Percentiles rank a stretch among this genome's conserved stretches.
Conservation (phyloP, 2,329 filamentous ascomycete species). For the Apiospora malaysiana region DNA sequence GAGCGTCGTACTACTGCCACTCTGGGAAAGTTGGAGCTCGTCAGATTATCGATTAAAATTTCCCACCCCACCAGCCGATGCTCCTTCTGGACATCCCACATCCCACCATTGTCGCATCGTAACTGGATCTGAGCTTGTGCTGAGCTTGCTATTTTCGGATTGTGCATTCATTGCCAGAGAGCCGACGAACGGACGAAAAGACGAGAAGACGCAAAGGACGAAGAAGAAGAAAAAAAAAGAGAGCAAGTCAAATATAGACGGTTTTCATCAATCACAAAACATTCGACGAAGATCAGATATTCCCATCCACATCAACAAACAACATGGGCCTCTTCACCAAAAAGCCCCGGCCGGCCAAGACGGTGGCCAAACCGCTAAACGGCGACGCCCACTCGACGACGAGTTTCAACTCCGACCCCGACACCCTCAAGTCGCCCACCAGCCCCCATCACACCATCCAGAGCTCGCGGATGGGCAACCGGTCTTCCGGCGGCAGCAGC, state of each 20-base stretch:
- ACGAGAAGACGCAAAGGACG: neutral
- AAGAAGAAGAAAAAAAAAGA: neutral
- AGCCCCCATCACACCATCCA: slow-evolving; percentile 20
- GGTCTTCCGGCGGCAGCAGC: slow-evolving; percentile 22
- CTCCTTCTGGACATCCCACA: slow-evolving; percentile 9
- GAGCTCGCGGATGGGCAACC: slow-evolving; percentile 20
- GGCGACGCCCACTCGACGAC: slow-evolving; percentile 26
- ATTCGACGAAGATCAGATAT: neutral
- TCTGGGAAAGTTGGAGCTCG: slow-evolving; percentile 1
- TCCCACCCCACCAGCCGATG: slow-evolving; percentile 18
- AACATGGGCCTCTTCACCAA: slow-evolving; percentile 28
- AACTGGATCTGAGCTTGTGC: neutral
- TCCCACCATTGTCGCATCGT: slow-evolving; percentile 12
- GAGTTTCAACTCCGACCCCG: slow-evolving; percentile 24
- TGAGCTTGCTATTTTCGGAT: slow-evolving; percentile 8
- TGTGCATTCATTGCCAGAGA: neutral
- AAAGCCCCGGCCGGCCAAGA: slow-evolving; percentile 26
- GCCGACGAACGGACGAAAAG: too few relatives aligned
- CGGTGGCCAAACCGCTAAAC: slow-evolving; percentile 20
- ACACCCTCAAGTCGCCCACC: slow-evolving; percentile 25
- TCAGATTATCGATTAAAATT: slow-evolving; percentile 11
- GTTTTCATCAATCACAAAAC: too few relatives aligned
- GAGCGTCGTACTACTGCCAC: neutral
- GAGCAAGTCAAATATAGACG: too few relatives aligned
- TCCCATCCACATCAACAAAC: neutral